phyloP scores from a whole-genome alignment of 108 stramenopile species.

The Cyclotella cryptica region DNA sequence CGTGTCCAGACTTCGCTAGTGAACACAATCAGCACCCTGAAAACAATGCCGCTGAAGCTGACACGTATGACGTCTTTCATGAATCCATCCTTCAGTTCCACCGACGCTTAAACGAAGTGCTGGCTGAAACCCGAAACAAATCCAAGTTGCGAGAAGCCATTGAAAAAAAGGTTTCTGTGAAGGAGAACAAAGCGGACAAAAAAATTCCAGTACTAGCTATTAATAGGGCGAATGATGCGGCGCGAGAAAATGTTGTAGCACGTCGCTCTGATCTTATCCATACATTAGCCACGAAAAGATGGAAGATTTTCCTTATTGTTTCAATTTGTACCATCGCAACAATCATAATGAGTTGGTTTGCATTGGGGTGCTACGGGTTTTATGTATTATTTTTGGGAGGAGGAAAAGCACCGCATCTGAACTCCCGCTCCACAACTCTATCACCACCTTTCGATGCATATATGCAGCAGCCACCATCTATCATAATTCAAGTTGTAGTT shows the following conservation, averaged over 20 bases:
- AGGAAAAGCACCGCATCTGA: neutral
- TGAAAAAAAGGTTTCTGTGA: neutral
- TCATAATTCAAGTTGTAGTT: conserved; percentile 24
- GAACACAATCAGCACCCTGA: conserved; percentile 5
- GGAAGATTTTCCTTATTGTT: conserved; percentile 36
- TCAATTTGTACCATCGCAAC: conserved; percentile 7
- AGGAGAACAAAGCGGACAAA: neutral
- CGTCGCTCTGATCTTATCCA: neutral
- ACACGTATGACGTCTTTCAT: conserved; percentile 33
- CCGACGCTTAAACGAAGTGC: conserved; percentile 52
- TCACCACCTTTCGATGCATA: no score
- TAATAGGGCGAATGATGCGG: neutral
- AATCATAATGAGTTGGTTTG: conserved; percentile 46
- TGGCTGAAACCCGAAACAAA: conserved; percentile 40
- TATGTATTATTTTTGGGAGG: conserved; percentile 40
- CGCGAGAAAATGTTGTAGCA: neutral
- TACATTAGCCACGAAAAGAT: neutral
- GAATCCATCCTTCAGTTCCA: conserved; percentile 56
- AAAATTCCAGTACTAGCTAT: neutral
- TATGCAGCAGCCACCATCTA: conserved; percentile 7
- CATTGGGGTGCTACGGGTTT: conserved; percentile 52
- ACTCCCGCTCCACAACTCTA: neutral
- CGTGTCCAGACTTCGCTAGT: neutral
- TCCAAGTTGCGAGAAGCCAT: neutral
- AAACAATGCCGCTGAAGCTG: conserved; percentile 21